These are phyloP conservation scores for Novakomyces olei DNA, from an alignment of 805 yeast species.

Conservation along the genomic window DNA sequence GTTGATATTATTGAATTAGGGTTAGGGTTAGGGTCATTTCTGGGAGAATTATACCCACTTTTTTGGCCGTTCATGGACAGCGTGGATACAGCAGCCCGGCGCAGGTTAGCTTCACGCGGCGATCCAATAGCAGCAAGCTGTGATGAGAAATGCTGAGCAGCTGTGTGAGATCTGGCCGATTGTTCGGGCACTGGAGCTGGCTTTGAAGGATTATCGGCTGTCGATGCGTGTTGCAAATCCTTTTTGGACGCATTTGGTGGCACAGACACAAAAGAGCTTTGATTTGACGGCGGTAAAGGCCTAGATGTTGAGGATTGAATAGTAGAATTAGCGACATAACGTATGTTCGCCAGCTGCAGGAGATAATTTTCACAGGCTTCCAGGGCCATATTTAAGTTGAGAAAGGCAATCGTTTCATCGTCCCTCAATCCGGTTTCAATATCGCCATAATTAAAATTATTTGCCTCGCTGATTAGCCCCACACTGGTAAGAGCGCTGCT, in stretches of 20 bases:
- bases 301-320: background rate
- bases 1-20: slow-evolving; percentile 8
- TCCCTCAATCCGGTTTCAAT: slow-evolving; percentile 34
- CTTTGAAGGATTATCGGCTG: background rate
- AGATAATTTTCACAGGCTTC: slow-evolving; percentile 96
- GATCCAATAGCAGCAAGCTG: slow-evolving; percentile 5
- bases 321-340: background rate
- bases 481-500: slow-evolving; percentile 63
- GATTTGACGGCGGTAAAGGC: too few relatives aligned
- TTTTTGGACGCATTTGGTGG: too few relatives aligned
- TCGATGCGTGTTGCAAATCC: background rate
- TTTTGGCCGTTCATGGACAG: too few relatives aligned
- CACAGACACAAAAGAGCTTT: too few relatives aligned
- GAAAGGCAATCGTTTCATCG: too few relatives aligned
- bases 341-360: slow-evolving; percentile 28
- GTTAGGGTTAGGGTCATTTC: background rate
- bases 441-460: slow-evolving; percentile 26
- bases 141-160: slow-evolving; percentile 6
- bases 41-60: too few relatives aligned
- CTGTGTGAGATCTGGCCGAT: slow-evolving; percentile 5
- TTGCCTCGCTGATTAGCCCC: slow-evolving; percentile 28
- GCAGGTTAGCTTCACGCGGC: slow-evolving; percentile 1
- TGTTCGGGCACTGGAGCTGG: slow-evolving; percentile 7
- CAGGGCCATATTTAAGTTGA: slow-evolving; percentile 66
- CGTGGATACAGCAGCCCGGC: slow-evolving; percentile 1